A percentile compares a stretch with the other conserved stretches of the same genome.
Conservation (phyloP, 108 stramenopile species). For the Nannochloropsis gaditana region DNA sequence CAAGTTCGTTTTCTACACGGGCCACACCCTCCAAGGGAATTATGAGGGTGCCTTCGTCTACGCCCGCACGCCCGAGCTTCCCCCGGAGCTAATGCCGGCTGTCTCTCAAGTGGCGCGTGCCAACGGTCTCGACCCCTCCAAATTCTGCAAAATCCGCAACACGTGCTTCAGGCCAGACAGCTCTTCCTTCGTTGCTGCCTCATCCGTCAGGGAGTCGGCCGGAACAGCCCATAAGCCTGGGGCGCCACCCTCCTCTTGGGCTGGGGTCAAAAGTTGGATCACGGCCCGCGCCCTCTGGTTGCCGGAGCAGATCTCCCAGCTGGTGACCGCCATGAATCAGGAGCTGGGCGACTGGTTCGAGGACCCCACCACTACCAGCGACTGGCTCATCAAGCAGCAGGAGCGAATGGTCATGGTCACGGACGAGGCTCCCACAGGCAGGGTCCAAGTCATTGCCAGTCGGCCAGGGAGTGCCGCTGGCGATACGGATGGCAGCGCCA, state of each 20-base stretch:
- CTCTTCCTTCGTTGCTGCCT: constrained; percentile 13
- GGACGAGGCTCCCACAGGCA: not conserved
- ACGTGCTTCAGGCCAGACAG: constrained; percentile 62
- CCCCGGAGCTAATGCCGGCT: constrained; percentile 66
- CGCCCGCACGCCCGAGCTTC: constrained; percentile 68
- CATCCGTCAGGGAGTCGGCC: not conserved
- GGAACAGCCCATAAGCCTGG: not conserved
- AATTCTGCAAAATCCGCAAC: constrained; percentile 83
- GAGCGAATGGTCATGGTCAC: constrained; percentile 27
- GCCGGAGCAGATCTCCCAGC: constrained; percentile 20
- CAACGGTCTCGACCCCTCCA: constrained; percentile 80
- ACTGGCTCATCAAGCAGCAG: constrained; percentile 33
- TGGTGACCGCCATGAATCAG: not conserved
- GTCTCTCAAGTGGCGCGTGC: constrained; percentile 76
- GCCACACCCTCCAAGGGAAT: constrained; percentile 90
- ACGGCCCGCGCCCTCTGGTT: not conserved
- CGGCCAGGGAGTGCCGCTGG: not conserved
- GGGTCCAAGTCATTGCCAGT: not conserved
- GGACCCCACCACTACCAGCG: constrained; percentile 25
- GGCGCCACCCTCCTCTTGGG: not conserved
- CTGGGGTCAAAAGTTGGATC: not conserved
- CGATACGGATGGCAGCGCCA: not conserved
- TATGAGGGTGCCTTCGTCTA: constrained; percentile 96
- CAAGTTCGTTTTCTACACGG: constrained; percentile 93
- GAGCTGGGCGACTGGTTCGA: constrained; percentile 38